phyloP scores from a whole-genome alignment of 2,329 filamentous ascomycete species.

The Colletotrichum sp. region DNA sequence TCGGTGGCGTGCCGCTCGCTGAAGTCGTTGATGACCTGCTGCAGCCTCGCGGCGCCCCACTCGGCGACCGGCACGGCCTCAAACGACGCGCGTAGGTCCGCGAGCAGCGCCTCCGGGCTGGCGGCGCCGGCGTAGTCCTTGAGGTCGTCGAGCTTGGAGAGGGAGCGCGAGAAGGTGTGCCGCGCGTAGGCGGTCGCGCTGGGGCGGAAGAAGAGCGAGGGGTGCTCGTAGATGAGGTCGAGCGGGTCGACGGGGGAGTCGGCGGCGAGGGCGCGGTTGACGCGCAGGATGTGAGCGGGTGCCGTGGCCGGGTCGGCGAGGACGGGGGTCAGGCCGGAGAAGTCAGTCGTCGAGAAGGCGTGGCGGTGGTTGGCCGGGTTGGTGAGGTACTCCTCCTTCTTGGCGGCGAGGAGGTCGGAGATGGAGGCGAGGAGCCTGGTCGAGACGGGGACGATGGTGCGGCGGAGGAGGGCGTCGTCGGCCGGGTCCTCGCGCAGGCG shows the following conservation, averaged over 20 bases:
- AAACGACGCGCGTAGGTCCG: background rate
- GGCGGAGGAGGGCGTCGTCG: slow-evolving; percentile 8
- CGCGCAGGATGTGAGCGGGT: slow-evolving; percentile 3
- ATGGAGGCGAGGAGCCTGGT: slow-evolving; percentile 11
- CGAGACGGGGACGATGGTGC: slow-evolving; percentile 13
- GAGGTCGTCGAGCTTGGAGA: background rate
- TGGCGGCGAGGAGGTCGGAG: background rate
- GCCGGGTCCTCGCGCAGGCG: slow-evolving; percentile 29
- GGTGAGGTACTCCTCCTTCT: background rate
- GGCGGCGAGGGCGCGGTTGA: slow-evolving; percentile 12
- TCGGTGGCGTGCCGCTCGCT: background rate
- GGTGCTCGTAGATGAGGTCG: slow-evolving; percentile 16
- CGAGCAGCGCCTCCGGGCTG: background rate
- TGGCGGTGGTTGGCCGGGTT: background rate
- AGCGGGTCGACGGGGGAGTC: slow-evolving; percentile 18
- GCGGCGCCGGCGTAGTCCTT: background rate
- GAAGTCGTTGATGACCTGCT: slow-evolving; percentile 10
- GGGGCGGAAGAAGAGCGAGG: slow-evolving; percentile 22
- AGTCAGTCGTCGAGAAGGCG: slow-evolving; percentile 1
- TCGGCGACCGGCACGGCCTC: slow-evolving; percentile 3
- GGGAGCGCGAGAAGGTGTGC: background rate
- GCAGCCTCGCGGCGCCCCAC: slow-evolving; percentile 13
- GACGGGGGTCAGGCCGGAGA: background rate
- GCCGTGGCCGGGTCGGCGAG: background rate
- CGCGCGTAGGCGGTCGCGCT: background rate